phyloP scores from a whole-genome alignment of 2,329 filamentous ascomycete species.

The Diplodia corticola region DNA sequence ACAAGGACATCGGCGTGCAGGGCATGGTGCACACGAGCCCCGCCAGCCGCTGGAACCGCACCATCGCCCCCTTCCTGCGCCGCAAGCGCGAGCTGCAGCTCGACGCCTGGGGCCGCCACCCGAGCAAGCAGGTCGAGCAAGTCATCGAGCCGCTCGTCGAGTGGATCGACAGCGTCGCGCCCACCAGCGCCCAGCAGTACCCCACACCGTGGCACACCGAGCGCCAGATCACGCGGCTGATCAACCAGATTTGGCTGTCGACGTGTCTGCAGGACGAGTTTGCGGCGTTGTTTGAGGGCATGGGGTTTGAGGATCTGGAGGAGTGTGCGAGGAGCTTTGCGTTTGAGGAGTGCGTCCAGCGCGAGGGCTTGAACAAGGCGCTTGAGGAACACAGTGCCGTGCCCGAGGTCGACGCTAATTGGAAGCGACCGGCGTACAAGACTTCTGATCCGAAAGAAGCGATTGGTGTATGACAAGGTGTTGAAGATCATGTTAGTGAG shows the following conservation, averaged over 20 bases:
- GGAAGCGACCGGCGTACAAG: not conserved
- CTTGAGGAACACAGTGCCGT: constrained; percentile 43
- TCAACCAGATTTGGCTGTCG: constrained; percentile 53
- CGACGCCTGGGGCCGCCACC: constrained; percentile 56
- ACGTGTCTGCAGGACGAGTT: constrained; percentile 57
- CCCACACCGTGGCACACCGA: constrained; percentile 36
- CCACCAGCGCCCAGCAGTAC: constrained; percentile 31
- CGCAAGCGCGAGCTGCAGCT: constrained; percentile 58
- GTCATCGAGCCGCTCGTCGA: constrained; percentile 43
- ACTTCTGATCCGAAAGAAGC: not conserved
- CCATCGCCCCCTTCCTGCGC: constrained; percentile 54
- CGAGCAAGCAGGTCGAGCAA: constrained; percentile 44
- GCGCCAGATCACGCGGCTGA: constrained; percentile 39
- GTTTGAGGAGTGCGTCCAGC: constrained; percentile 55
- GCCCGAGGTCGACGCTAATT: constrained; percentile 28
- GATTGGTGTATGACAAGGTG: constrained; percentile 1
- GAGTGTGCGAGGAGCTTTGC: constrained; percentile 56
- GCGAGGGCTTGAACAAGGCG: constrained; percentile 55
- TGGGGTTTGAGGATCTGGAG: constrained; percentile 55
- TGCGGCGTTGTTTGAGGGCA: constrained; percentile 56
- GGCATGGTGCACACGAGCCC: constrained; percentile 32
- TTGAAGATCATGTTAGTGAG: too few relatives aligned
- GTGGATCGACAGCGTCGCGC: constrained; percentile 33
- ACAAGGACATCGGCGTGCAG: constrained; percentile 38
- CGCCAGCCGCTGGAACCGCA: constrained; percentile 45